Evolutionary conservation across 2,329 filamentous ascomycete species (phyloP).

Genomic region (Trichoderma sp.): DNA sequence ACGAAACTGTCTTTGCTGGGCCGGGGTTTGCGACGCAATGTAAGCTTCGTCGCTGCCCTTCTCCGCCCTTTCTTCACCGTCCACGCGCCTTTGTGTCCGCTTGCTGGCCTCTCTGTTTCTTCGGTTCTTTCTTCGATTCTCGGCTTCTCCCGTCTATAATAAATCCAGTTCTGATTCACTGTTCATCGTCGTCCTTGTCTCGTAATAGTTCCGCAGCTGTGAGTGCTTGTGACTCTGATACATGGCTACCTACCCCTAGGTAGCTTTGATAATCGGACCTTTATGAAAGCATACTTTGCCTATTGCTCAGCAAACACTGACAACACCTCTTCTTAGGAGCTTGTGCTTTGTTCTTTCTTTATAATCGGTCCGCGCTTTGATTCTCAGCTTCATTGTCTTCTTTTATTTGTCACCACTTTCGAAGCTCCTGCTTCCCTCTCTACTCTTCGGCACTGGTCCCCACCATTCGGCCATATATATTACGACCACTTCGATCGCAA

Average conservation of each 20-base stretch:
- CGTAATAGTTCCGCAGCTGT: not conserved
- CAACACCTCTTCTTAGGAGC: not conserved
- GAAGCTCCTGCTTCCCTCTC: not conserved
- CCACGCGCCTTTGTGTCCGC: not conserved
- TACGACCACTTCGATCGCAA: slow-evolving; percentile 4
- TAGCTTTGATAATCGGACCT: not conserved
- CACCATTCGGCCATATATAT: not conserved
- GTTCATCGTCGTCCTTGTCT: not conserved
- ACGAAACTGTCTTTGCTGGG: not conserved
- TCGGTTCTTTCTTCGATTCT: not conserved
- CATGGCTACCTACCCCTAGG: not conserved
- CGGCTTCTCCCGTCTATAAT: not conserved
- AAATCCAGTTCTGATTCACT: not conserved
- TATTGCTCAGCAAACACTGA: not conserved
- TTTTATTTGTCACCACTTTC: not conserved
- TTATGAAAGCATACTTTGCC: not conserved
- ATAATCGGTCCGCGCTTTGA: not conserved
- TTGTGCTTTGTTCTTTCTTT: not conserved
- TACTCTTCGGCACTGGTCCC: not conserved
- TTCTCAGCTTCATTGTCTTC: not conserved
- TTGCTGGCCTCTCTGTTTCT: not conserved
- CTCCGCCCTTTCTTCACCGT: not conserved
- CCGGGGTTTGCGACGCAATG: slow-evolving; percentile 22
- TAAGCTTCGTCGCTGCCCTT: slow-evolving; percentile 14
- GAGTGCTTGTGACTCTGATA: not conserved